Base-by-base conservation (phyloP, 768 basidiomycete genomes). In the Leccinum uliginosum region DNA sequence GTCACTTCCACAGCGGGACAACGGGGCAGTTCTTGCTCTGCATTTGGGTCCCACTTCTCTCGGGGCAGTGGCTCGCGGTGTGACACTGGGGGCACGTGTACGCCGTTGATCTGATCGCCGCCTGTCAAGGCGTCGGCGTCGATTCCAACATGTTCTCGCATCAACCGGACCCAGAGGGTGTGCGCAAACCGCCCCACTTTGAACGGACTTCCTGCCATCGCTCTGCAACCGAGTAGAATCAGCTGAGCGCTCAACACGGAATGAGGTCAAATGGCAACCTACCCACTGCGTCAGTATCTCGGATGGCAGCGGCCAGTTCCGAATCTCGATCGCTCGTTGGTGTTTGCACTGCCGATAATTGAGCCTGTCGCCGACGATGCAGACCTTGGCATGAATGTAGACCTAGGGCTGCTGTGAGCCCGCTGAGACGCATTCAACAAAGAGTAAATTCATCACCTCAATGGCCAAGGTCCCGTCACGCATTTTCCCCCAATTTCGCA, bases 171-270 rank as follows among this genome's bases (percentile, higher is more conserved):
- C 6, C 96, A 87, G 15, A 99, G 79, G 3, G 90, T 89, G 72
- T 99, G 96, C 2, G 96, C 94, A 71, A 97, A 99, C 23, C 96
- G 87, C n/a, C 96, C 96, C 57, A 98, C 96, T 80, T 92, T 84
- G 79, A 89, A 98, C 0, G 94, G 91, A 62, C 83, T 83, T 17
- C 96, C 96, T 9, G 86, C 95, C 96, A 99, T 98, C 1, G 81
- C 87, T 53, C 93, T 95, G 55, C 5, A n/a, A 19, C 17, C 19
- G 59, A 35, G 56, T 10, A 9, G n/a, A 34, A 50, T 63, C n/a
- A 56, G 52, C 50, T 46, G n/a, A 44, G 14, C 24, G n/a, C 17
- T 32, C 32, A 11, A 23, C 17, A 24, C 35, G 21, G 44, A 43
- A 56, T 10, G 43, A 30, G 29, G 27, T 24, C 35, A 9, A 6